Conservation (phyloP, 768 basidiomycete genomes). For the Hemileccinum rubropunctum region DNA sequence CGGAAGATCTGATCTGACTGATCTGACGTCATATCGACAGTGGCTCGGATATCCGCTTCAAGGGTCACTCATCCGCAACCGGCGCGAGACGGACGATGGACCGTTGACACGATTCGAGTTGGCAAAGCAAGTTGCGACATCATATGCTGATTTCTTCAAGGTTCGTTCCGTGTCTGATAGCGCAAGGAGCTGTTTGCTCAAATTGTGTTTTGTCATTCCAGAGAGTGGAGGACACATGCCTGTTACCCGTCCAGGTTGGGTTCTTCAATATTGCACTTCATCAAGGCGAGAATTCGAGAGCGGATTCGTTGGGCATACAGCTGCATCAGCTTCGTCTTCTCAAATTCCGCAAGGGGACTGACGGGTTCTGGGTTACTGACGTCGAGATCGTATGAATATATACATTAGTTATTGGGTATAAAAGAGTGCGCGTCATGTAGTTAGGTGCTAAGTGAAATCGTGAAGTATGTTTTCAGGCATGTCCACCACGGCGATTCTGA, state of each 20-base stretch:
- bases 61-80: not conserved
- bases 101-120: not conserved
- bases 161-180: not conserved
- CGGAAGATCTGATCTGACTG: not conserved
- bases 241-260: not conserved
- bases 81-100: not conserved
- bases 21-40: not conserved
- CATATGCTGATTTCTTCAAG: not conserved
- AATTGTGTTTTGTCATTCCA: not conserved
- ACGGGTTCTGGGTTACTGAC: not conserved
- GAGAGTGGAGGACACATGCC: not conserved
- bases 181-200: not conserved
- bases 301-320: slow-evolving; percentile 3
- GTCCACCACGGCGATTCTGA: too few species aligned
- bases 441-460: too few species aligned
- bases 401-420: too few species aligned
- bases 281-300: not conserved
- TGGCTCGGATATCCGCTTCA: not conserved
- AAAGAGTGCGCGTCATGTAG: too few species aligned
- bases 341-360: not conserved
- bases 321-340: slow-evolving; percentile 1
- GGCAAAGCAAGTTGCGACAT: not conserved
- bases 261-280: slow-evolving; percentile 6
- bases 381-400: slow-evolving; percentile 1
- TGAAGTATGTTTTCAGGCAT: too few species aligned